Conservation (phyloP, 1,139 yeast species). For the Debaryomycetaceae sp. region DNA sequence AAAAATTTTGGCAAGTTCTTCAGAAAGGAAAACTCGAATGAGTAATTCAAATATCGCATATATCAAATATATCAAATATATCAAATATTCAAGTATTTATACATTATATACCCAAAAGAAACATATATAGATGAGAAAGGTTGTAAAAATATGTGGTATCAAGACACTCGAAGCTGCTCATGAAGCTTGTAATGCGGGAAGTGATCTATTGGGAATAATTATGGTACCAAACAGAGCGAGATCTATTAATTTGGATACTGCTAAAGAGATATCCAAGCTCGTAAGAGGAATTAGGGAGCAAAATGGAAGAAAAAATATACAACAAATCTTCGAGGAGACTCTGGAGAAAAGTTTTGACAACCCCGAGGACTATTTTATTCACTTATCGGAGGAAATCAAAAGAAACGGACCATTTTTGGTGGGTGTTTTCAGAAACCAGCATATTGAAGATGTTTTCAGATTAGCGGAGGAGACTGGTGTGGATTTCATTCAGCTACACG, state of each 20-base stretch:
- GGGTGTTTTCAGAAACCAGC: conserved; percentile 89
- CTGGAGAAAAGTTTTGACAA: conserved; percentile 12
- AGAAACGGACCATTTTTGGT: conserved; percentile 70
- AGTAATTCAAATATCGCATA: background rate
- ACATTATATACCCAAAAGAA: too few species aligned
- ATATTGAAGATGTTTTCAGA: conserved; percentile 54
- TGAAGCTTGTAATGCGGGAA: conserved; percentile 65
- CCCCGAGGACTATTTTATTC: conserved; percentile 32
- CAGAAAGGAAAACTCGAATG: conserved; percentile 35
- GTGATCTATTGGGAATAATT: conserved; percentile 79
- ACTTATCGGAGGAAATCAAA: conserved; percentile 24
- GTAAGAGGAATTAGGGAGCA: conserved; percentile 20
- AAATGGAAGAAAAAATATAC: conserved; percentile 16
- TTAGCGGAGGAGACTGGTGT: conserved; percentile 48
- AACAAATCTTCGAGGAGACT: conserved; percentile 17
- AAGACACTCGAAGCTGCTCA: conserved; percentile 65
- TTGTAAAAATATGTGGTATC: conserved; percentile 82
- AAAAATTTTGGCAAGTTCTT: conserved; percentile 58
- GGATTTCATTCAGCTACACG: conserved; percentile 88
- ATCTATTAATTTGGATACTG: conserved; percentile 57
- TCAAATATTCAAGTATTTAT: background rate
- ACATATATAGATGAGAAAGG: conserved; percentile 9
- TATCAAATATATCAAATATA: too few species aligned
- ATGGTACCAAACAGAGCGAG: conserved; percentile 79
- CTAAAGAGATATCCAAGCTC: conserved; percentile 47